Base-by-base conservation (phyloP, 345 rosid genomes). In the Cardamine chenopodiifolia region DNA sequence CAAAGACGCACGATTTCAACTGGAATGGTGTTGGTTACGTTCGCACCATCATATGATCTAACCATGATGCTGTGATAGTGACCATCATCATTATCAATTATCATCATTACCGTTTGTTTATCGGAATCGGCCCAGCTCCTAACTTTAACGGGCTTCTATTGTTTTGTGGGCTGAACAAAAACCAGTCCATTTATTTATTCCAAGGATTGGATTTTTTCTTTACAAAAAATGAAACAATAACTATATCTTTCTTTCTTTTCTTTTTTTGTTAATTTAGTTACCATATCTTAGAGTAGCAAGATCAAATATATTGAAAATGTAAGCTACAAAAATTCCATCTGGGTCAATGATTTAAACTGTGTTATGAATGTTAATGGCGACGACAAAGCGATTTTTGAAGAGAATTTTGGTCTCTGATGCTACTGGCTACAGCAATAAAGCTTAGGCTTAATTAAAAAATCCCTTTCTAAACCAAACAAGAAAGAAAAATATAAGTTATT, bases 1-100 rank as follows among this genome's bases (percentile, higher is more conserved):
- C 80, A 77, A 70, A 77, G 64, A 29, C 76, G 75, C 80, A 76
- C 80, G 80, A 57, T 32, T 61, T 62, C 64, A 44, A 13, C 25
- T 29, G 11, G 63, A 68, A 68, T 68, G 15, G 42, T 75, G 69
- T 60, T 68, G 1, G 62, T 28, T 66, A 66, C 58, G 72, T 13
- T 13, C 44, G 15, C 10, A 14, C 8, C 61, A 20, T 58, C 54
- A 23, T 71, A 45, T 59, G 25, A 48, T 44, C 50, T 28, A 35
- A 13, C 35, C 62, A 58, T 53, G 40, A 74, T 66, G 66, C 18
- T 55, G 26, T 47, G 13, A 17, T 32, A 32, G 62, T 56, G 28
- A 66, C 71, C 35, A 53, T 68, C 71, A 66, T 50, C 25, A 18
- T 45, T 3, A 25, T 35, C 18, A 12, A 26, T 26, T 26, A 18